phyloP scores from a whole-genome alignment of 2,329 filamentous ascomycete species.

The Fusarium odoratissimum region DNA sequence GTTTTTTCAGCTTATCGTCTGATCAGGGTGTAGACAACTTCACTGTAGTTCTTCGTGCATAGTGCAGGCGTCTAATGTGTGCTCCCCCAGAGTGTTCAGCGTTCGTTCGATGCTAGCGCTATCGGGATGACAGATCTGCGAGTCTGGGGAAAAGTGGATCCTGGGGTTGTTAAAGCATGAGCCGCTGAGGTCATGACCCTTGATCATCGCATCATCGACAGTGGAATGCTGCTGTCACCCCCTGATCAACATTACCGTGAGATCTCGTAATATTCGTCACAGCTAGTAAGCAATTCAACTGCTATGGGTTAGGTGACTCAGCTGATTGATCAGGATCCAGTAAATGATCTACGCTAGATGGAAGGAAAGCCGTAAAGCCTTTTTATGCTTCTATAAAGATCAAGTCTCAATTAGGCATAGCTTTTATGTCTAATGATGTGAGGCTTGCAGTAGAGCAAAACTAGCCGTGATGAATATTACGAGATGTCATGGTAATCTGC shows the following conservation, averaged over 20 bases:
- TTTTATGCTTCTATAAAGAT: no score
- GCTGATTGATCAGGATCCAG: rapidly evolving
- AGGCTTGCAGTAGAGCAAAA: not conserved
- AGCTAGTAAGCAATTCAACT: rapidly evolving
- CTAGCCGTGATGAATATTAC: not conserved
- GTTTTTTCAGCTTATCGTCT: not conserved
- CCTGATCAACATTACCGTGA: not conserved
- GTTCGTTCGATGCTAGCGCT: not conserved
- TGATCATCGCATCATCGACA: not conserved
- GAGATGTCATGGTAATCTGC: not conserved
- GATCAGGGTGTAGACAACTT: rapidly evolving
- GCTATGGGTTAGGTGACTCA: not conserved
- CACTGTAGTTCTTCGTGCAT: not conserved
- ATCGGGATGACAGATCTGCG: not conserved
- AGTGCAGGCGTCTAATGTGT: not conserved
- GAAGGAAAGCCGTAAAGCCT: rapidly evolving
- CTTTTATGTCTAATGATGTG: not conserved
- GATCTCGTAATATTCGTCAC: not conserved
- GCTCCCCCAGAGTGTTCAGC: not conserved
- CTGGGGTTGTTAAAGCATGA: rapidly evolving
- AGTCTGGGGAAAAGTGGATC: not conserved
- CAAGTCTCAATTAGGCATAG: not conserved
- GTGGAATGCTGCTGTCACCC: not conserved
- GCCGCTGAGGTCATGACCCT: not conserved
- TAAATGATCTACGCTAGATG: rapidly evolving